These are phyloP conservation scores for Cyclotella choctawhatcheeana DNA, from an alignment of 108 stramenopile species.

Conservation along the genomic window DNA sequence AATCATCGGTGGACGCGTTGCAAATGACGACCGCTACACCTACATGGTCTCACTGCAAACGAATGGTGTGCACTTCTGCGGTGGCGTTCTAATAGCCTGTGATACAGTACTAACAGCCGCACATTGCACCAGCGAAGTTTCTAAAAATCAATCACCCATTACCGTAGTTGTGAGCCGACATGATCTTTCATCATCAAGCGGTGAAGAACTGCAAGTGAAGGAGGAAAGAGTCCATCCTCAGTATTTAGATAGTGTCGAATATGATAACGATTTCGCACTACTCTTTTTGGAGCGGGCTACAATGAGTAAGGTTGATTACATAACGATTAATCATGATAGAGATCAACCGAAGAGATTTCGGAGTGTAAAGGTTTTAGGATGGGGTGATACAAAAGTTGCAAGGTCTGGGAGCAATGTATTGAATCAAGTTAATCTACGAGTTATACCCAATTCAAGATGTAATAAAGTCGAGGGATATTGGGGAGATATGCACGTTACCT, in stretches of 20 bases:
- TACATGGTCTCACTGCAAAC: slow-evolving; percentile 27
- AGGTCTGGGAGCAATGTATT: not conserved
- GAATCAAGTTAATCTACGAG: slow-evolving; percentile 11
- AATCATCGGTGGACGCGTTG: slow-evolving; percentile 12
- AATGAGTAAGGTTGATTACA: not conserved
- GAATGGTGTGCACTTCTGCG: slow-evolving; percentile 26
- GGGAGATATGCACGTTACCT: not conserved
- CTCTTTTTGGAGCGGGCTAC: slow-evolving; percentile 20
- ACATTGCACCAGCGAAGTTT: slow-evolving; percentile 10
- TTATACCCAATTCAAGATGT: slow-evolving; percentile 13
- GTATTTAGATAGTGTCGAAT: slow-evolving; percentile 3
- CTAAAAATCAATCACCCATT: not conserved
- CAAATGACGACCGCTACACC: not conserved
- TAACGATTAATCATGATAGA: slow-evolving; percentile 4
- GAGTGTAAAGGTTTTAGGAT: slow-evolving; percentile 21
- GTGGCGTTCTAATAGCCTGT: slow-evolving; percentile 17
- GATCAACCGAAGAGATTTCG: not conserved
- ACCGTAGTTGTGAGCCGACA: slow-evolving; percentile 13
- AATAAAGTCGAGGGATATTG: slow-evolving; percentile 7
- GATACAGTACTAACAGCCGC: slow-evolving; percentile 33
- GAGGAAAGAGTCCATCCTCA: slow-evolving; percentile 19
- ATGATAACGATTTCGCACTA: slow-evolving; percentile 26
- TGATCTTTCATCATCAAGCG: slow-evolving; percentile 1
- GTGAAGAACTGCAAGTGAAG: slow-evolving; percentile 15
- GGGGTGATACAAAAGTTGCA: slow-evolving; percentile 18